Conservation (phyloP, 768 basidiomycete species). For the Pleurotus giganteus region DNA sequence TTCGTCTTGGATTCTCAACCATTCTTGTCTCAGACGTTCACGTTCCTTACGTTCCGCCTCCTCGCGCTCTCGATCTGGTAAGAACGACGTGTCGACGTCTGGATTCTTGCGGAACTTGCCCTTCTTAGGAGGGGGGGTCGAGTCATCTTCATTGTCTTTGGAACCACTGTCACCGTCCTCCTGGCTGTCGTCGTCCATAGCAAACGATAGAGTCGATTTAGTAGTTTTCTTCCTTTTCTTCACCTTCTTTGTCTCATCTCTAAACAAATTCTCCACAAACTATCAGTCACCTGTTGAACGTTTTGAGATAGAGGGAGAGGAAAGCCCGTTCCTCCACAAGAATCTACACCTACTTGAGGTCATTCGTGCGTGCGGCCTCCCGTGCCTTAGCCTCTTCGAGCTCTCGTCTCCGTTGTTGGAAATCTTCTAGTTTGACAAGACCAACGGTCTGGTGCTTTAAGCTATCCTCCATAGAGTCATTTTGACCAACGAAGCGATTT, state of each 20-base stretch:
- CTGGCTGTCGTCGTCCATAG: slow-evolving; percentile 72
- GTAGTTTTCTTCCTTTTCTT: slow-evolving; percentile 93
- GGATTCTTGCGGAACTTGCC: slow-evolving; percentile 92
- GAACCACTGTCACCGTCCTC: slow-evolving; percentile 27
- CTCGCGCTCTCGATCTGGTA: slow-evolving; percentile 97
- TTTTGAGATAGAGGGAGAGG: slow-evolving; percentile 13
- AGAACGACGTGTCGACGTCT: slow-evolving; percentile 94
- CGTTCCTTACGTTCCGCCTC: slow-evolving; percentile 87
- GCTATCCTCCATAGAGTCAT: slow-evolving; percentile 92
- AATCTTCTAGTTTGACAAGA: slow-evolving; percentile 88
- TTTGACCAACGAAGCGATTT: slow-evolving; percentile 89
- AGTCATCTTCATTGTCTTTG: slow-evolving; percentile 38
- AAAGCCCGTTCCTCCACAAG: slow-evolving; percentile 17
- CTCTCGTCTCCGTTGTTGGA: slow-evolving; percentile 84
- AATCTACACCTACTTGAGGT: slow-evolving; percentile 74
- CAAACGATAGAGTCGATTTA: slow-evolving; percentile 90
- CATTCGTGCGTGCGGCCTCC: slow-evolving; percentile 81
- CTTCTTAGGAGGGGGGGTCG: slow-evolving; percentile 59
- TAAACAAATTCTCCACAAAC: slow-evolving; percentile 81
- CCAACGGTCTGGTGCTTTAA: slow-evolving; percentile 92
- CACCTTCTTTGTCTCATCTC: slow-evolving; percentile 78
- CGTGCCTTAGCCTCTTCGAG: slow-evolving; percentile 89
- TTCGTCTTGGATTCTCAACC: slow-evolving; percentile 72
- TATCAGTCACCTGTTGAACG: slow-evolving; percentile 56
- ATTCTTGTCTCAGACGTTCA: slow-evolving; percentile 86